Evolutionary conservation across 345 rosid genomes (phyloP), one percentile per base, ranked within the genome.

Genomic region (Linum usitatissimum): DNA sequence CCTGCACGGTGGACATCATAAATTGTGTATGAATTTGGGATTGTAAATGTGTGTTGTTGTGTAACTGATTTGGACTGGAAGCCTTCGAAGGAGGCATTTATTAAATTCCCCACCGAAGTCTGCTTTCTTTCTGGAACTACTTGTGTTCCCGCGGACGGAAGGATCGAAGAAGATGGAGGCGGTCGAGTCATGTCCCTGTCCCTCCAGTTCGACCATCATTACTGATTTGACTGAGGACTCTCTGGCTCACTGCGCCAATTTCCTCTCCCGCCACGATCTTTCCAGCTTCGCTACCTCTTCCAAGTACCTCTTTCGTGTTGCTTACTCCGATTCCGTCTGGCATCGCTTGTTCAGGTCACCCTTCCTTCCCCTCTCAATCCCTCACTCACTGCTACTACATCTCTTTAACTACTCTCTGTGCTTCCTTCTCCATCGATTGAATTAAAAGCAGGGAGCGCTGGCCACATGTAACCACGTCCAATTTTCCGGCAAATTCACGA

Each of bases 261-360:
- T 75, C 73, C 76, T 82, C 19, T 64, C 65, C 65, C 70, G 77
- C 3, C 76, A 66, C 48, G 87, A 83, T 71, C 54, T 83, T 53
- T 64, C 76, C 62, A 79, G 65, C 76, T 40, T 85, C 59, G 80
- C 91, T 59, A 70, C 76, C 62, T 59, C 88, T 64, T 83, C 78
- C 71, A 79, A 76, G 64, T 75, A 56, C 62, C 76, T 85, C 70
- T 71, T 73, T 59, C 68, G 61, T 8, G 71, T 69, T 53, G 77
- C 79, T 49, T 83, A 79, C 63, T 79, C 80, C 60, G 87, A 83
- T 61, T 64, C 84, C 57, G 60, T 86, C 48, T 80, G 90, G 83
- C 74, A 34, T 39, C 83, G 75, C 59, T 64, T 64, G 55, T 84
- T 75, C 73, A 77, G 84, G 89, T 71, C 10, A 10, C n/a, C 13